Evolutionary conservation across 2,329 filamentous ascomycete genomes (phyloP).

Genomic region (Cladosporium sp.): DNA sequence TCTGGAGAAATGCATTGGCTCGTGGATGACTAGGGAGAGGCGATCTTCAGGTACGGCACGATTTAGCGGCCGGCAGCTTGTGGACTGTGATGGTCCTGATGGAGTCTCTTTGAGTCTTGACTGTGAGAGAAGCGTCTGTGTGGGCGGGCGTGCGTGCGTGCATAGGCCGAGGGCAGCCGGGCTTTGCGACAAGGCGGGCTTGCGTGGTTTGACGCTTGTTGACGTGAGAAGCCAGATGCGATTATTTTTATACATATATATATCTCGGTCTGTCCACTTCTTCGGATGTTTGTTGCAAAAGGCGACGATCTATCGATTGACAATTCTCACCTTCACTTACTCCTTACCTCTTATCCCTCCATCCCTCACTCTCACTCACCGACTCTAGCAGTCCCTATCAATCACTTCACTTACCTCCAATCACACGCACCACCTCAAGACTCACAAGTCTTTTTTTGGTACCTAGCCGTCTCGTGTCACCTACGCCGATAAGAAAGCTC

Average conservation of each 20-base stretch:
- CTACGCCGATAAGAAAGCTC: slow-evolving; percentile 9
- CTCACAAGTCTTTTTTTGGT: slow-evolving; percentile 11
- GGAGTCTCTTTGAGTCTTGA: too few species aligned
- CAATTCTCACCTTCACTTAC: too few species aligned
- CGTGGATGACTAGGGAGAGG: not conserved
- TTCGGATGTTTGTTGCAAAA: too few species aligned
- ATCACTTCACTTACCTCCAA: not conserved
- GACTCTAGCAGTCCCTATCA: too few species aligned
- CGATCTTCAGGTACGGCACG: slow-evolving; percentile 12
- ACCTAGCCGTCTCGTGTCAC: slow-evolving; percentile 7
- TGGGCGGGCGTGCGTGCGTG: not conserved
- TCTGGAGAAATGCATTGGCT: slow-evolving; percentile 11
- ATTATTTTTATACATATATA: not conserved
- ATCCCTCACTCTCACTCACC: not conserved
- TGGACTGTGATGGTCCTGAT: not conserved
- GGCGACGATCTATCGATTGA: too few species aligned
- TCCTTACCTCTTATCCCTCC: not conserved
- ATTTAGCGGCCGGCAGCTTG: slow-evolving; percentile 4
- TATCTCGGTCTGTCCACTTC: not conserved
- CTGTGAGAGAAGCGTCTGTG: too few species aligned
- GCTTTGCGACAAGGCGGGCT: too few species aligned
- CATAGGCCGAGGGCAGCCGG: slow-evolving; percentile 7
- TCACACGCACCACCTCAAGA: not conserved
- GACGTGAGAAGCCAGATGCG: not conserved
- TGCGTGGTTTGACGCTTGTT: not conserved